Conservation (phyloP, 2,329 filamentous ascomycete genomes). For the Cordyceps militaris region DNA sequence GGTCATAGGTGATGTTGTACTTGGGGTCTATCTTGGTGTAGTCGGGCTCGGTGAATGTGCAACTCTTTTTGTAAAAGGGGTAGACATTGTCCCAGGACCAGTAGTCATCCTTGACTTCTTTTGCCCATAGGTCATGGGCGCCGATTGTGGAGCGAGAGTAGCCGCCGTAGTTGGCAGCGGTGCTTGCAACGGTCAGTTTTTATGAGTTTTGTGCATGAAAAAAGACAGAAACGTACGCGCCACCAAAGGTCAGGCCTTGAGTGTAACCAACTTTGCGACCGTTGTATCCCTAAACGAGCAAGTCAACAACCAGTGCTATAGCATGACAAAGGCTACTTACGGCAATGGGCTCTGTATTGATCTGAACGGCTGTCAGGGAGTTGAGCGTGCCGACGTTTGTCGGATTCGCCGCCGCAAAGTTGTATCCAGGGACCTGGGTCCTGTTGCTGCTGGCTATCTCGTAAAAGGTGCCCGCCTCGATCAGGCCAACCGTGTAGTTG, state of each 20-base stretch:
- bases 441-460: not conserved
- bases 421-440: not conserved
- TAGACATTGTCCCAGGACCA: slow-evolving; percentile 1
- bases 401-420: not conserved
- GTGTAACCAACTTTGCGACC: not conserved
- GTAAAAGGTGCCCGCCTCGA: not conserved
- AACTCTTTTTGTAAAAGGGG: not conserved
- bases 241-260: not conserved
- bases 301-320: not conserved
- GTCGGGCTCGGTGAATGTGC: not conserved
- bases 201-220: not conserved
- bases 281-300: not conserved
- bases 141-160: not conserved
- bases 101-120: not conserved
- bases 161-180: not conserved
- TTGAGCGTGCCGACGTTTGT: not conserved
- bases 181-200: not conserved
- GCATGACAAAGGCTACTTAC: not conserved
- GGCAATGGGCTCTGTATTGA: not conserved
- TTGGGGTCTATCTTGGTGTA: not conserved
- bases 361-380: not conserved
- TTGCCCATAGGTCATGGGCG: not conserved
- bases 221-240: not conserved
- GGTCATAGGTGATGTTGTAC: not conserved
- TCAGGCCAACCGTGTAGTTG: not conserved